Evolutionary conservation across 192 early-diverging fungal species (phyloP).

Genomic region (Coemansia sp.): DNA sequence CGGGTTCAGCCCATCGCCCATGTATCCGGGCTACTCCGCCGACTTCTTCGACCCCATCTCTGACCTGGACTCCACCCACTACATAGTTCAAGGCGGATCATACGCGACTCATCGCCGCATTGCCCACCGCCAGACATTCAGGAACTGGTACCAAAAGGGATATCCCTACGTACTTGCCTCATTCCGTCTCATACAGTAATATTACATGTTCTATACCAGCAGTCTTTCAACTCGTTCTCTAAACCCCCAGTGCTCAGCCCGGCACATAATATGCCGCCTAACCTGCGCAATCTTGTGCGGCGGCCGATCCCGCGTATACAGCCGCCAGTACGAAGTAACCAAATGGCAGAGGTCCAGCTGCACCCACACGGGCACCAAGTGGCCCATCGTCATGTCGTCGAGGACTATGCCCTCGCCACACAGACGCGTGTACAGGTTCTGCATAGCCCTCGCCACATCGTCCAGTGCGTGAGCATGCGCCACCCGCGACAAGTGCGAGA

Average conservation of each 20-base stretch:
- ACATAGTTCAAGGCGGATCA: conserved; percentile 76
- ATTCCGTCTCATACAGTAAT: conserved; percentile 57
- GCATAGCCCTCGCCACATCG: conserved; percentile 2
- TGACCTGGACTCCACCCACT: conserved; percentile 59
- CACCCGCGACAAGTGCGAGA: conserved; percentile 16
- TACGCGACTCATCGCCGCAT: conserved; percentile 86
- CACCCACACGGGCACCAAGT: conserved; percentile 28
- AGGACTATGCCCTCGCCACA: background rate
- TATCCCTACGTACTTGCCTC: conserved; percentile 84
- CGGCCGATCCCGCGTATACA: background rate
- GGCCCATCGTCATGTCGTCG: conserved; percentile 16
- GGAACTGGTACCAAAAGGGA: conserved; percentile 89
- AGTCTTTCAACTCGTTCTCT: background rate
- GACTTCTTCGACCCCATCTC: conserved; percentile 82
- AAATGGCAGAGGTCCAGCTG: background rate
- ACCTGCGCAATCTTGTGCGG: conserved; percentile 7
- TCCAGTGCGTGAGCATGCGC: background rate
- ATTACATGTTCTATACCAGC: background rate
- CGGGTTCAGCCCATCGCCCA: conserved; percentile 61
- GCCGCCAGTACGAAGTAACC: conserved; percentile 4
- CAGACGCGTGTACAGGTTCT: conserved; percentile 15
- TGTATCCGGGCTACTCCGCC: conserved; percentile 88
- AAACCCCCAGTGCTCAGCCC: conserved; percentile 15
- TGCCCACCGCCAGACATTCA: conserved; percentile 67
- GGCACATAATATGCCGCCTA: conserved; percentile 10